A percentile compares a stretch with the other conserved stretches of the same genome.
Evolutionary conservation across 2,329 filamentous ascomycete species (phyloP).

Genomic region (Capronia epimyces): DNA sequence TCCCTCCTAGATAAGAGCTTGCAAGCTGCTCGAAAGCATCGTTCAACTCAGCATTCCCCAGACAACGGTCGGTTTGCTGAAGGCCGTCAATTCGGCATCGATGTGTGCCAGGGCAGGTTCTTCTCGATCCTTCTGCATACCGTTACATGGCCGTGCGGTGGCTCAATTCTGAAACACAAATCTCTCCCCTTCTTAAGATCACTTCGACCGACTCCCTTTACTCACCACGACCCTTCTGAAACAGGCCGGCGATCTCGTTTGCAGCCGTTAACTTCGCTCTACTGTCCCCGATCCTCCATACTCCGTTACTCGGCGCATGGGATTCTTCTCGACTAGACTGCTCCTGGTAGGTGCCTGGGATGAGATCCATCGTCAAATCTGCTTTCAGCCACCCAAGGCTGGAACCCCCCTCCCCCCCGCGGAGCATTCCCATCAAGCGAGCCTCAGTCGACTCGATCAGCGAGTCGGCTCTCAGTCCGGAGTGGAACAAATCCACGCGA

Average conservation of each 20-base stretch:
- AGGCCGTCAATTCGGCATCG: neutral
- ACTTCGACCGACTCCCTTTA: neutral
- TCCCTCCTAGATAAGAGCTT: neutral
- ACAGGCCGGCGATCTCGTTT: conserved; percentile 12
- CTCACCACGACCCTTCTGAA: conserved; percentile 11
- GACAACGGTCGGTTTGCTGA: neutral
- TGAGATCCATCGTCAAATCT: neutral
- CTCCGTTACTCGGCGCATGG: neutral
- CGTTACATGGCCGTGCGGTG: neutral
- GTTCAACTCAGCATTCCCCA: neutral
- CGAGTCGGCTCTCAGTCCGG: neutral
- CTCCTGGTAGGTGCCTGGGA: neutral
- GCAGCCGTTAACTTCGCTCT: neutral
- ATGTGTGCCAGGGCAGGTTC: too few relatives aligned
- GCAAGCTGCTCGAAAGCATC: neutral
- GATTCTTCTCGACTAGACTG: conserved; percentile 10
- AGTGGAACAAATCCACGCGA: conserved; percentile 12
- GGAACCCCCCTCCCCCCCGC: too few relatives aligned
- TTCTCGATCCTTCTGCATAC: neutral
- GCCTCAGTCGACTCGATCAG: neutral
- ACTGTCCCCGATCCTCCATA: conserved; percentile 2
- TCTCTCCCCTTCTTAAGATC: neutral
- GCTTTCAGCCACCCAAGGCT: neutral
- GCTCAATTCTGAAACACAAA: conserved; percentile 3
- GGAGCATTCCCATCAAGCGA: neutral